Conservation (phyloP, 345 rosid species). For the Camelina sativa region DNA sequence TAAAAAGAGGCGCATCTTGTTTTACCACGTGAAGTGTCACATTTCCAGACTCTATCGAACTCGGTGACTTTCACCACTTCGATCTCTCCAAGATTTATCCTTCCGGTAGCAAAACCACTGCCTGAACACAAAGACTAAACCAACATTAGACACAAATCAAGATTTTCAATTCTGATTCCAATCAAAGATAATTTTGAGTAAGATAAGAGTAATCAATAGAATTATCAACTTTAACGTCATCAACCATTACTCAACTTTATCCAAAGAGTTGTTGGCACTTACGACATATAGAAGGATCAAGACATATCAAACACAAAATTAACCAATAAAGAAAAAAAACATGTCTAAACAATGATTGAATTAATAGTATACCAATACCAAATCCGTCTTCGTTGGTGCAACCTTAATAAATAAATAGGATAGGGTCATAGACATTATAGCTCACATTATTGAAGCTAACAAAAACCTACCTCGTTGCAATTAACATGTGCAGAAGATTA, state of each 20-base stretch:
- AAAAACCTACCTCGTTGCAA: slow-evolving; percentile 1
- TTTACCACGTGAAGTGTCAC: slow-evolving; percentile 51
- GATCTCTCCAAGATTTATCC: slow-evolving; percentile 70
- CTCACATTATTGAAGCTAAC: slow-evolving; percentile 5
- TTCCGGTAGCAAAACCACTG: slow-evolving; percentile 65
- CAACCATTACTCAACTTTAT: slow-evolving; percentile 35
- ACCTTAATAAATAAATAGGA: background rate
- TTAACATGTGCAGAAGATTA: background rate
- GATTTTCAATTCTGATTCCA: too few species aligned
- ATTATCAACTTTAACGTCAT: background rate
- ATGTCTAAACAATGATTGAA: slow-evolving; percentile 5
- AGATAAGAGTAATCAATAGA: background rate
- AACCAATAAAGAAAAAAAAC: background rate
- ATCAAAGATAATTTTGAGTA: background rate
- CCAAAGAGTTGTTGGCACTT: slow-evolving; percentile 12
- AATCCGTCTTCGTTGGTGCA: background rate
- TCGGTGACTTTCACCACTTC: slow-evolving; percentile 61
- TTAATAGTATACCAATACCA: slow-evolving; percentile 1
- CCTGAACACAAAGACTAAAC: slow-evolving; percentile 52
- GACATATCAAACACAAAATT: background rate
- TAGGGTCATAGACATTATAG: slow-evolving; percentile 20
- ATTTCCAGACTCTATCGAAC: slow-evolving; percentile 75
- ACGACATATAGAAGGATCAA: background rate
- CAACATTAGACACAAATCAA: background rate
- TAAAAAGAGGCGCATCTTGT: slow-evolving; percentile 60